A percentile compares a stretch with the other conserved stretches of the same genome.
phyloP scores from a whole-genome alignment of 108 stramenopile genomes.

The Fragilaria crotonensis region DNA sequence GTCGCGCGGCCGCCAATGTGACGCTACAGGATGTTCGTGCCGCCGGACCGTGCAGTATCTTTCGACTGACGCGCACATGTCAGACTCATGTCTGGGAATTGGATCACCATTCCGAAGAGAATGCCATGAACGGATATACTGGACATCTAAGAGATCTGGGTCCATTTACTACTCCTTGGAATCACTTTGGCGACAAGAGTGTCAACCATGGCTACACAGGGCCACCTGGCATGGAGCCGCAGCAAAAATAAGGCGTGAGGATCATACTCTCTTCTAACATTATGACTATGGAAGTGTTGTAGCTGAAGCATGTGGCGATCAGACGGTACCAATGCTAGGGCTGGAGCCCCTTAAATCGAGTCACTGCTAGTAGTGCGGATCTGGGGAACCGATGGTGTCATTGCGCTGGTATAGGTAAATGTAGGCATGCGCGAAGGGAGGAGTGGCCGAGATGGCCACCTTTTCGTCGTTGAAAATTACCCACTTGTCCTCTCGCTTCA shows the following conservation, averaged over 20 bases:
- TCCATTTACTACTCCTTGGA: slow-evolving; percentile 42
- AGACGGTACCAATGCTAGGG: no score
- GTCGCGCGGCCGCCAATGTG: slow-evolving; percentile 20
- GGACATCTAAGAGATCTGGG: slow-evolving; percentile 43
- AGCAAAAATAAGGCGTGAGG: no score
- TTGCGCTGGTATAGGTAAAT: slow-evolving; percentile 82
- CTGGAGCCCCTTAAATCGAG: no score
- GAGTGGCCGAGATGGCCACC: slow-evolving; percentile 80
- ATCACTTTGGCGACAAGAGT: slow-evolving; percentile 40
- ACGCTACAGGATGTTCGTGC: slow-evolving; percentile 34
- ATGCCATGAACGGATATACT: slow-evolving; percentile 43
- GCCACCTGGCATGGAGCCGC: slow-evolving; percentile 26
- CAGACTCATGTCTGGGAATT: slow-evolving; percentile 30
- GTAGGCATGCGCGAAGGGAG: slow-evolving; percentile 86
- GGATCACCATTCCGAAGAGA: slow-evolving; percentile 27
- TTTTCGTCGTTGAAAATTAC: slow-evolving; percentile 98
- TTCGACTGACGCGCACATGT: slow-evolving; percentile 22
- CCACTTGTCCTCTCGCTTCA: slow-evolving; percentile 88
- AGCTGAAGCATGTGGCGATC: no score
- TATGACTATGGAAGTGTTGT: no score
- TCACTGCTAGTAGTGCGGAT: slow-evolving; percentile 36
- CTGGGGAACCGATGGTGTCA: slow-evolving; percentile 34
- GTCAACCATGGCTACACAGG: slow-evolving; percentile 42
- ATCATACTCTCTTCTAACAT: no score
- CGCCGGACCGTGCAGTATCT: slow-evolving; percentile 49